Base-by-base conservation (phyloP, 805 yeast genomes). In the Candida multigemmis region DNA sequence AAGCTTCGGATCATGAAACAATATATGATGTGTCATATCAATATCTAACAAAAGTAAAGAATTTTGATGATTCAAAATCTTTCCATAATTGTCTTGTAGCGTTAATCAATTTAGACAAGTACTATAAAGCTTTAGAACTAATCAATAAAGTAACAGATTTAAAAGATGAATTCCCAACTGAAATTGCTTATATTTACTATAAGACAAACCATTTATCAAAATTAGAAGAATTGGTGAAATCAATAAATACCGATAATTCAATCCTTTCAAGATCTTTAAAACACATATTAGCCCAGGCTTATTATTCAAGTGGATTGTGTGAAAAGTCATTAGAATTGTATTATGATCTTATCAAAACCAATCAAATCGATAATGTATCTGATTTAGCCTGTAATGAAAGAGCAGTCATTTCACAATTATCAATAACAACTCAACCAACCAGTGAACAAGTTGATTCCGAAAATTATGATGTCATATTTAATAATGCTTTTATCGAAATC, bases 351-450 rank as follows among this genome's bases (percentile, higher is more conserved):
- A 43, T 61, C 21, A 26, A 47, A 3, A 27, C 46, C 6, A 41
- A 53, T 25, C 44, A 52, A 14, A 55, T 52, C 22, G 70, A 65
- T 28, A 77, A 67, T 37, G 41, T 40, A 13, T 41, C 60, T 19
- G 87, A 78, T 46, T 44, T 77, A 30, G 42, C 59, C 16, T 77
- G 76, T 23, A 80, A 80, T 44, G 81, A 78, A 48, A 63, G 77
- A 33, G 85, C 87, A 3, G 64, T 74, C n/a, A 50, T 71, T 14
- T 71, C 82, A 7, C 81, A 72, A 43, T 45, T 51, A 15, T 18
- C 14, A 5, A 12, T 7, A 4, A 19, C 32, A n/a, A 16, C 17
- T 8, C 24, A 28, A 16, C 27, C 27, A 12, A 28, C 16, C 15
- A 25, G 26, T 19, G 21, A 32, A 17, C 12, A 19, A 12, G 23